phyloP scores from a whole-genome alignment of 2,329 filamentous ascomycete genomes.

The Colletotrichum sp. region DNA sequence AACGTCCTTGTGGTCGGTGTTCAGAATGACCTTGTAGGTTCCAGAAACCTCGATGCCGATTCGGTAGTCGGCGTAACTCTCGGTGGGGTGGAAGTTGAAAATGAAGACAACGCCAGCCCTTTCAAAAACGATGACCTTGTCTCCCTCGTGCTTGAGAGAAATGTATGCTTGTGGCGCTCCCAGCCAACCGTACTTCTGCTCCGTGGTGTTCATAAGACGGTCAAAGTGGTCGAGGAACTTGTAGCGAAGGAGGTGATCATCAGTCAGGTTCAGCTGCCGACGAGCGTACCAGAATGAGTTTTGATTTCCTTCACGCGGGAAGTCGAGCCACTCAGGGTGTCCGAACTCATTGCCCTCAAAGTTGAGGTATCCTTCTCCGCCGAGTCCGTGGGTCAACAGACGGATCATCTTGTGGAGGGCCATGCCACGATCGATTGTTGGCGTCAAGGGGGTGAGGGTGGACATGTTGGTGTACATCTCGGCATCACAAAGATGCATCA shows the following conservation, averaged over 20 bases:
- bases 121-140: slow-evolving; percentile 97
- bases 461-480: slow-evolving; percentile 99
- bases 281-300: slow-evolving; percentile 96
- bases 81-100: slow-evolving; percentile 91
- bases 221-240: slow-evolving; percentile 94
- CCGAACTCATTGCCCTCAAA: slow-evolving; percentile 99
- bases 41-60: slow-evolving; percentile 85
- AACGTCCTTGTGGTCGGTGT: slow-evolving; percentile 76
- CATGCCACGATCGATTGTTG: slow-evolving; percentile 88
- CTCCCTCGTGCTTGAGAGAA: slow-evolving; percentile 88
- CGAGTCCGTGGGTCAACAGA: slow-evolving; percentile 86
- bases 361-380: slow-evolving; percentile 96
- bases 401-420: slow-evolving; percentile 97
- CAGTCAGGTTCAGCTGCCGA: slow-evolving; percentile 89
- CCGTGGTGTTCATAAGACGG: slow-evolving; percentile 84
- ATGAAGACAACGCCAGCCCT: slow-evolving; percentile 87
- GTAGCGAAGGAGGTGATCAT: slow-evolving; percentile 86
- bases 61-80: slow-evolving; percentile 90
- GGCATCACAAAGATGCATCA: slow-evolving; percentile 98
- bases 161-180: slow-evolving; percentile 86
- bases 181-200: slow-evolving; percentile 92
- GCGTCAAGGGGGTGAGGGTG: slow-evolving; percentile 78
- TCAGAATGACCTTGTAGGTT: slow-evolving; percentile 85
- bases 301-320: slow-evolving; percentile 89
- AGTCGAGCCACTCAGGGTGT: slow-evolving; percentile 98